A percentile compares a stretch with the other conserved stretches of the same genome.
Conservation (phyloP, 495 filamentous ascomycete genomes). For the Amphirosellinia nigrospora region DNA sequence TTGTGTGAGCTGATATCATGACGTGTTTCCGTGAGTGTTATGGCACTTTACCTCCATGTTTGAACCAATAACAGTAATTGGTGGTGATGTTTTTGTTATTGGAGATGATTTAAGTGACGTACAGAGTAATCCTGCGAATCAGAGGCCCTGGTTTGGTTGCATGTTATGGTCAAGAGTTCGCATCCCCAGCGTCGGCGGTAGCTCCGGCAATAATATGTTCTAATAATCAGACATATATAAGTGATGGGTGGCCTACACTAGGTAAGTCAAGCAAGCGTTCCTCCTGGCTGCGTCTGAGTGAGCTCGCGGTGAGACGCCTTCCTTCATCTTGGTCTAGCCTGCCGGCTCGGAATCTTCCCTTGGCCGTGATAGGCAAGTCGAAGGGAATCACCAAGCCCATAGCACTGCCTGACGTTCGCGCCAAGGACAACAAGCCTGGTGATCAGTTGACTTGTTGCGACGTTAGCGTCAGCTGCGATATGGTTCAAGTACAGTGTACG, state of each 20-base stretch:
- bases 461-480: constrained; percentile 3
- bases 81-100: neutral
- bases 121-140: constrained; percentile 1
- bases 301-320: neutral
- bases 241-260: neutral
- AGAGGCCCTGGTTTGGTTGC: constrained; percentile 13
- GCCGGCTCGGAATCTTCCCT: neutral
- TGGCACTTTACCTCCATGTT: constrained; percentile 25
- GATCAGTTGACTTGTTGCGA: constrained; percentile 5
- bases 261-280: neutral
- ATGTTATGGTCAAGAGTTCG: neutral
- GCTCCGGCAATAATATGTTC: neutral
- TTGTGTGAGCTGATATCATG: constrained; percentile 4
- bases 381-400: constrained; percentile 5
- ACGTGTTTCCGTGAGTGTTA: neutral
- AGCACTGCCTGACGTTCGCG: constrained; percentile 4
- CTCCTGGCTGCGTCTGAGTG: neutral
- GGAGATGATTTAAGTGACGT: neutral
- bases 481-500: neutral
- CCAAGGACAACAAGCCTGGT: constrained; percentile 8
- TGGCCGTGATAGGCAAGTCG: neutral
- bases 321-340: constrained; percentile 4
- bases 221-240: neutral
- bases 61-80: neutral
- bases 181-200: neutral